phyloP scores from a whole-genome alignment of 257 asterid species.

The Salvia miltiorrhiza region DNA sequence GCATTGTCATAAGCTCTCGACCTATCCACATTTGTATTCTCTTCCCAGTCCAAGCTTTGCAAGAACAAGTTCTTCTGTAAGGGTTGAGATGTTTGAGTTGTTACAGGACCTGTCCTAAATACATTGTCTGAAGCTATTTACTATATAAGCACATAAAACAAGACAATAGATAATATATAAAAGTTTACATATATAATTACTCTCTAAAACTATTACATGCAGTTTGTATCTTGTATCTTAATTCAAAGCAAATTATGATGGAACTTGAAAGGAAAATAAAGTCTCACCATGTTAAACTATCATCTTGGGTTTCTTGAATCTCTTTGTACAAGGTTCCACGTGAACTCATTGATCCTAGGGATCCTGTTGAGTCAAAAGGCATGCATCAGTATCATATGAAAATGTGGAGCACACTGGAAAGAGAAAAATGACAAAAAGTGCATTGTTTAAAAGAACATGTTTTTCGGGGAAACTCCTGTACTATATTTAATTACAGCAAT shows the following conservation, averaged over 20 bases:
- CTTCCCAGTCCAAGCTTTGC: slow-evolving; percentile 69
- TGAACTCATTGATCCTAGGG: slow-evolving; percentile 76
- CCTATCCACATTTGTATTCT: slow-evolving; percentile 28
- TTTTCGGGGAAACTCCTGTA: too few species aligned
- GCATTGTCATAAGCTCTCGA: slow-evolving; percentile 25
- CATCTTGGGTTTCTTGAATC: slow-evolving; percentile 30
- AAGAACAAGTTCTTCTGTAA: slow-evolving; percentile 71
- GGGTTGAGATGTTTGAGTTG: slow-evolving; percentile 67
- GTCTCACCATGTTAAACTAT: slow-evolving; percentile 70
- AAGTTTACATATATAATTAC: not conserved
- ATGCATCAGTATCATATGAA: slow-evolving; percentile 13
- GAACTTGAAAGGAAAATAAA: slow-evolving; percentile 15
- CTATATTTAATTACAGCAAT: too few species aligned
- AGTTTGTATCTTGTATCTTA: slow-evolving; percentile 10
- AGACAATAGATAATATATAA: not conserved
- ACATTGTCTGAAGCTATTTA: slow-evolving; percentile 37
- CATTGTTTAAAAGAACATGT: not conserved
- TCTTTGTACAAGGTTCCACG: slow-evolving; percentile 74
- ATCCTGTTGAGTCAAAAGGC: slow-evolving; percentile 50
- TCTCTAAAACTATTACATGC: not conserved
- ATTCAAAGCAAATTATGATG: slow-evolving; percentile 8
- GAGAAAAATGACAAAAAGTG: not conserved
- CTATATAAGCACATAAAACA: slow-evolving; percentile 20
- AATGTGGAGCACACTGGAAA: not conserved
- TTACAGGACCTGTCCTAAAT: slow-evolving; percentile 75